Evolutionary conservation across 1,284 basidiomycete genomes (phyloP).

Genomic region (Caloboletus inedulis): DNA sequence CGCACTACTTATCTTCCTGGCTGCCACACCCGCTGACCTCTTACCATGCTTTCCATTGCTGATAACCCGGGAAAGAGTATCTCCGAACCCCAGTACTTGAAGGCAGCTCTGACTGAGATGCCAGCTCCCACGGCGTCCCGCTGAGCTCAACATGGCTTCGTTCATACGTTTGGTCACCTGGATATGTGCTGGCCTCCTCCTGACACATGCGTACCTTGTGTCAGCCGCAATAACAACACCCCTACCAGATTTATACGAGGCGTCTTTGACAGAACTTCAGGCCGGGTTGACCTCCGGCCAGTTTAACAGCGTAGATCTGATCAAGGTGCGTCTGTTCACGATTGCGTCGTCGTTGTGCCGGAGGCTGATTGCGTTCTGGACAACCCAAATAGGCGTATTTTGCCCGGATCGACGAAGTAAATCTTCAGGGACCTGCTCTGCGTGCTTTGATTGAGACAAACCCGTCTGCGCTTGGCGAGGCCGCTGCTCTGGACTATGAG

Average conservation of each 20-base stretch:
- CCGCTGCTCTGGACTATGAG: conserved; percentile 53
- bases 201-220: conserved; percentile 6
- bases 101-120: not conserved
- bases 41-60: conserved; percentile 6
- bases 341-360: not conserved
- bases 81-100: conserved; percentile 8
- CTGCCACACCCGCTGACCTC: conserved; percentile 7
- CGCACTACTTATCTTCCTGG: not conserved
- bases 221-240: conserved; percentile 14
- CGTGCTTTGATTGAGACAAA: conserved; percentile 64
- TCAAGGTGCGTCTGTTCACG: conserved; percentile 43
- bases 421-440: conserved; percentile 56
- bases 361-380: not conserved
- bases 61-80: conserved; percentile 14
- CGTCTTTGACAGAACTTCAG: conserved; percentile 56
- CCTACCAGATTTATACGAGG: conserved; percentile 62
- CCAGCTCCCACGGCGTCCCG: not conserved
- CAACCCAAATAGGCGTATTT: conserved; percentile 53
- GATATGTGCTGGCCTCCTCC: conserved; percentile 7
- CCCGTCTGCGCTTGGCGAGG: conserved; percentile 55
- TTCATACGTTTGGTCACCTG: conserved; percentile 8
- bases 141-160: conserved; percentile 1
- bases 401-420: conserved; percentile 68
- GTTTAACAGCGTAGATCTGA: conserved; percentile 63
- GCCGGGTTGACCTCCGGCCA: conserved; percentile 47